Conservation (phyloP, 2,329 filamentous ascomycete species). For the Monilinia vaccinii-corymbosi region DNA sequence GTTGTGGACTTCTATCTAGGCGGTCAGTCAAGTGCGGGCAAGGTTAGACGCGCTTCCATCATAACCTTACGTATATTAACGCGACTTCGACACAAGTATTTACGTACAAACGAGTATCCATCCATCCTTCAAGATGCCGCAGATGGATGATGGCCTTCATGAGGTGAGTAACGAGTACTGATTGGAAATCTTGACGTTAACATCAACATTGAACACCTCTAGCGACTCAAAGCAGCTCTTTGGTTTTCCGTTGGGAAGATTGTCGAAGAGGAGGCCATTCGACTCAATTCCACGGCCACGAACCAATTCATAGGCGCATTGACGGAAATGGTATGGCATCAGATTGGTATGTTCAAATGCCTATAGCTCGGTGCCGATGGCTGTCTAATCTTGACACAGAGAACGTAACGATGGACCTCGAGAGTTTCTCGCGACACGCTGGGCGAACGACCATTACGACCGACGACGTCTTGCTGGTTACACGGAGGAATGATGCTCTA, state of each 20-base stretch:
- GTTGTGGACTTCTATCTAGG: background rate
- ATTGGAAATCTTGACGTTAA: background rate
- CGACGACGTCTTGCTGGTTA: conserved; percentile 80
- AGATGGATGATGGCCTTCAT: conserved; percentile 20
- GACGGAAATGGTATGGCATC: conserved; percentile 80
- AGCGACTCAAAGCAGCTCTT: conserved; percentile 77
- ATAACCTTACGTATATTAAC: background rate
- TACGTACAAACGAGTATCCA: too few species aligned
- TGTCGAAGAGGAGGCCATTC: conserved; percentile 73
- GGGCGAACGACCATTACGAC: conserved; percentile 71
- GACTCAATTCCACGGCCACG: conserved; percentile 72
- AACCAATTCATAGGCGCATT: conserved; percentile 81
- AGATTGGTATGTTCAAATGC: conserved; percentile 54
- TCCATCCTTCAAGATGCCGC: conserved; percentile 13
- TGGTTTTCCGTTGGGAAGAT: conserved; percentile 82
- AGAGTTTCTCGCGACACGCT: conserved; percentile 66
- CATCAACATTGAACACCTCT: background rate
- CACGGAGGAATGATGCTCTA: conserved; percentile 78
- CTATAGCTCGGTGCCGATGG: background rate
- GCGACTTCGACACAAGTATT: too few species aligned
- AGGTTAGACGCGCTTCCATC: too few species aligned
- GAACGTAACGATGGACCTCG: conserved; percentile 49
- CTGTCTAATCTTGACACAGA: conserved; percentile 30
- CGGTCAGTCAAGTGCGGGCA: too few species aligned
- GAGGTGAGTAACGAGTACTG: conserved; percentile 12